Evolutionary conservation across 2,329 filamentous ascomycete genomes (phyloP).

Genomic region (Rutstroemia sp.): DNA sequence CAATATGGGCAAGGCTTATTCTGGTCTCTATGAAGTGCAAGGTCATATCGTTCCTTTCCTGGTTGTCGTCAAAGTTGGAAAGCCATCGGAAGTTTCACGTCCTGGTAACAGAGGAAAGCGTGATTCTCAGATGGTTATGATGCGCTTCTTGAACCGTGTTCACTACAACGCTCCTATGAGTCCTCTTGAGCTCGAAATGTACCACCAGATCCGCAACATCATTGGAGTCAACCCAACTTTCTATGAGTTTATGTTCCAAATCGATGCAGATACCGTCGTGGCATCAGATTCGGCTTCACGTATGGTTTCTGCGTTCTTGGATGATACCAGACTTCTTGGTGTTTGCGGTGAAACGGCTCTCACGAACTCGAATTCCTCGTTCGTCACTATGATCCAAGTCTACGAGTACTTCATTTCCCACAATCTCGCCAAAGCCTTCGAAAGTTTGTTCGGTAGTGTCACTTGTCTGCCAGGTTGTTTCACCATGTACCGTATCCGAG

Average conservation of each 20-base stretch:
- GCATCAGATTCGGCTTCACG: slow-evolving; percentile 83
- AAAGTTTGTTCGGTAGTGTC: slow-evolving; percentile 92
- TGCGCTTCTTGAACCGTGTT: slow-evolving; percentile 98
- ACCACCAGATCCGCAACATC: slow-evolving; percentile 97
- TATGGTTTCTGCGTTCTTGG: slow-evolving; percentile 83
- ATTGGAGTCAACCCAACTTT: slow-evolving; percentile 98
- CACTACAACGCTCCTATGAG: slow-evolving; percentile 97
- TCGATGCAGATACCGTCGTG: slow-evolving; percentile 95
- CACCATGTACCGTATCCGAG: slow-evolving; percentile 96
- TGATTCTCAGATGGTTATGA: slow-evolving; percentile 96
- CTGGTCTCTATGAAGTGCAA: slow-evolving; percentile 93
- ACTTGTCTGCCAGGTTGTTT: slow-evolving; percentile 98
- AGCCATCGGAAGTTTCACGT: slow-evolving; percentile 63
- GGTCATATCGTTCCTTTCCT: slow-evolving; percentile 97
- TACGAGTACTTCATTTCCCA: slow-evolving; percentile 99
- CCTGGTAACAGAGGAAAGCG: slow-evolving; percentile 98
- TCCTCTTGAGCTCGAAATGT: slow-evolving; percentile 94
- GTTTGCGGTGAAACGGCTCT: slow-evolving; percentile 92
- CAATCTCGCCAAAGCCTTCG: slow-evolving; percentile 93
- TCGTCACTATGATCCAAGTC: slow-evolving; percentile 98
- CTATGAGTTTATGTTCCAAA: slow-evolving; percentile 94
- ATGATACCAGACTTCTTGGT: slow-evolving; percentile 89
- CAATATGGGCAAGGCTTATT: slow-evolving; percentile 99
- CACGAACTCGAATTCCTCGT: slow-evolving; percentile 86
- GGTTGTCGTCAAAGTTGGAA: slow-evolving; percentile 93